Evolutionary conservation across 1,284 basidiomycete genomes (phyloP), one percentile per base, ranked within the genome.

Genomic region (Melampsora americana): DNA sequence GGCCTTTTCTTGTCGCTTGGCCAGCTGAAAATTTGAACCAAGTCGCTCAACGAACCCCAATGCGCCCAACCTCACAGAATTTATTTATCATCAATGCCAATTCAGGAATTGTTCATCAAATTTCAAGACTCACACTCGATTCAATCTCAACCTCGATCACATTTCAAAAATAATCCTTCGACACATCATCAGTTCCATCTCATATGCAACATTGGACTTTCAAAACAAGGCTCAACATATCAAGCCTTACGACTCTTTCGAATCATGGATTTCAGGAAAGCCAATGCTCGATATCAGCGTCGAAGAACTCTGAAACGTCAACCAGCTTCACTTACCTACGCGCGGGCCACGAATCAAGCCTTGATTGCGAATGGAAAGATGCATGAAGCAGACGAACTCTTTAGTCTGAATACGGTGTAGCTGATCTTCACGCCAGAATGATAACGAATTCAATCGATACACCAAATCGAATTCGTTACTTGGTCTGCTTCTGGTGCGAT

Each of bases 381-480:
- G 30, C 44, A 64, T 26, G 46, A 50, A 16, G 71, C 71, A 11
- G 46, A 66, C 26, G 64, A 74, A 59, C 53, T 74, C n/a, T 74
- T 74, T 28, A 50, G 66, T 28, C 50, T 16, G 26, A 42, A 12
- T 74, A 44, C n/a, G 62, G 59, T 53, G 0, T 74, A 44, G 50
- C 71, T 9, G 71, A 74, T 74, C 65, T 74, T 23, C 60, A 66
- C 28, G 71, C 71, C 20, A 64, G 66, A 26, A 74, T 74, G 28
- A 74, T 74, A 48, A 74, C n/a, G n/a, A n/a, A n/a, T n/a, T n/a
- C n/a, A n/a, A n/a, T n/a, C n/a, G 96, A 99, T 81, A 99, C 96
- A 0, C 96, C 96, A 99, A 84, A 99, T 99, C 81, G 96, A 99
- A 84, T 99, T 99, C 81, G 99, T 99, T 82, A 99, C 96, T 61